Base-by-base conservation (phyloP, 192 early-diverging fungal genomes). In the Coemansia sp. region DNA sequence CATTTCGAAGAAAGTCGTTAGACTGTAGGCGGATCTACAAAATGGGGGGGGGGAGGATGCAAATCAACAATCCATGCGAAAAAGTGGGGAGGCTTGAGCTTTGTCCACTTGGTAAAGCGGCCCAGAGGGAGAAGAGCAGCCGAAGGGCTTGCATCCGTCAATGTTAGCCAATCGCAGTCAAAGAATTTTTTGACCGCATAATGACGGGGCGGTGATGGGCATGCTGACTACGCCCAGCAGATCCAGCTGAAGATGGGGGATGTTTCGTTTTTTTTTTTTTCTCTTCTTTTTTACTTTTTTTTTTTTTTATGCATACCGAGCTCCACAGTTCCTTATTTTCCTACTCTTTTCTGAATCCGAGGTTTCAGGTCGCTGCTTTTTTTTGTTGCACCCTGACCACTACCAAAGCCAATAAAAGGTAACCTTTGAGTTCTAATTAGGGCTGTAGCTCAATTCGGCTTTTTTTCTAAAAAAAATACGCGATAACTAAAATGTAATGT, bases 361-460 rank as follows among this genome's bases (percentile, higher is more conserved):
- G 43, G 42, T 42, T 40, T 11, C 38, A 62, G 61, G 44, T 54
- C 54, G 51, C 51, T 33, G 10, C 61, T 49, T 44, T 68, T 49
- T 71, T 51, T 27, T 27, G 27, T 18, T 40, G n/a, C 11, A 51
- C 60, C 20, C 16, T 41, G 8, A 46, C 40, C 20, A 22, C 47
- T 27, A 16, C 24, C 22, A 59, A 66, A 15, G 49, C 9, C 49
- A 47, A 47, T n/a, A 66, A 16, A 46, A 51, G 31, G 29, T 60
- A 60, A 60, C 8, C 49, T 11, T 18, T 0, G 7, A 15, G 24
- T 60, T 66, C 33, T 8, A 16, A 47, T 46, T 46, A 12, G 52
- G 36, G 24, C 7, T 13, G 33, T 40, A 42, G 18, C 41, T 71
- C 24, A 59, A 41, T 68, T 42, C 20, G 18, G 3, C 15, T 44